A percentile compares a stretch with the other conserved stretches of the same genome.
These are phyloP conservation scores for Persicaria maculosa DNA, from an alignment of 148 eudicot genomes.

Conservation along the genomic window DNA sequence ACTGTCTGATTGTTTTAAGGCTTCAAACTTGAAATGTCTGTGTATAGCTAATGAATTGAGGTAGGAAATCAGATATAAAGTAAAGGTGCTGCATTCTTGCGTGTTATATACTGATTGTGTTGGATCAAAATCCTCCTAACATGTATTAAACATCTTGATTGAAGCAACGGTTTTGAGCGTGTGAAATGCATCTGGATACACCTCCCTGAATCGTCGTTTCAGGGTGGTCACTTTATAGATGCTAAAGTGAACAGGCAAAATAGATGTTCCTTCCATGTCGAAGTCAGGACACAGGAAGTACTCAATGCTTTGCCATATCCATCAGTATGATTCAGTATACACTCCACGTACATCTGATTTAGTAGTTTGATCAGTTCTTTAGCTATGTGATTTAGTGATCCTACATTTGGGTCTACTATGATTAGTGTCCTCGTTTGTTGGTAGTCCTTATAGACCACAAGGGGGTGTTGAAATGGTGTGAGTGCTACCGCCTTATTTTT, in stretches of 20 bases:
- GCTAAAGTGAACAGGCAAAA: neutral
- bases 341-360: neutral
- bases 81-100: too few relatives aligned
- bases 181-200: slow-evolving; percentile 4
- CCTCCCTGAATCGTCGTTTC: slow-evolving; percentile 10
- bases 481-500: too few relatives aligned
- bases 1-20: too few relatives aligned
- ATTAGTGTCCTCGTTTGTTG: too few relatives aligned
- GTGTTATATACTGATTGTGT: neutral
- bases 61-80: too few relatives aligned
- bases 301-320: neutral
- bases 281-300: neutral
- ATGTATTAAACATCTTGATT: neutral
- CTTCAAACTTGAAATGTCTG: neutral
- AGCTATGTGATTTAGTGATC: neutral
- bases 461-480: too few relatives aligned
- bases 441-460: too few relatives aligned
- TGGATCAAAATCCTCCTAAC: neutral
- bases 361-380: neutral
- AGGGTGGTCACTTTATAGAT: slow-evolving; percentile 7
- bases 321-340: neutral
- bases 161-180: neutral
- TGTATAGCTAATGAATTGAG: neutral
- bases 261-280: neutral
- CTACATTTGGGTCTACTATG: too few relatives aligned